Evolutionary conservation across 2,329 filamentous ascomycete species (phyloP), one percentile per base, ranked within the genome.

Genomic region (Thelonectria olida): DNA sequence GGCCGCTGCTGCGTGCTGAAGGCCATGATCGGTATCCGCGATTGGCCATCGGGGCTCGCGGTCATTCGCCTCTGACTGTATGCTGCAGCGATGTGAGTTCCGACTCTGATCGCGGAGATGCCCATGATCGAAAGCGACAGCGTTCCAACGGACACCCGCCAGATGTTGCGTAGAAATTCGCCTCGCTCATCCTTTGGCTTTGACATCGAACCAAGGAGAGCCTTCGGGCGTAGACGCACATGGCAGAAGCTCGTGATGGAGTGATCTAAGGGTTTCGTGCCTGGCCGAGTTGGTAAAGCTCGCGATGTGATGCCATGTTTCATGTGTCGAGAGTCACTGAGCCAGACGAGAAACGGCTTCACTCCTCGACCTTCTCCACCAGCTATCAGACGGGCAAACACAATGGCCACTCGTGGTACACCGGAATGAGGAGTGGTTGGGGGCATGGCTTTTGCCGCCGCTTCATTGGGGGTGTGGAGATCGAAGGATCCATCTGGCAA

Each of bases 1-100:
- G 58, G 58, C 19, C 44, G 45, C 7, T 56, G 27, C n/a, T 61
- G 52, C 17, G 58, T 61, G 19, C 53, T 57, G 20, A 57, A 57
- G 7, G 13, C 25, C 17, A 61, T 52, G 19, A 52, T 57, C 22
- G 28, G 28, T n/a, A n/a, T n/a, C n/a, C n/a, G n/a, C 12, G 7
- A 7, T 7, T 12, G 7, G 28, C 28, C 28, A 7, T 7, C 7
- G 28, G 7, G 28, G 28, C 12, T 12, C 7, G 28, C 28, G 12
- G 28, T 31, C 28, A 31, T 31, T 31, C 28, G 28, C 12, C 28
- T 31, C 12, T 12, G 7, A 12, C 28, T 31, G 28, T 31, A 31
- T 7, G 12, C 12, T 7, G 28, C 28, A 12, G 28, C 28, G 15
- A 58, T 52, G 19, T 27, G 27, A 9, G 55, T 20, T 25, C 48